These are phyloP conservation scores for Polytrichum commune DNA, from an alignment of 225 moss, liverwort and hornwort species.

Conservation along the genomic window DNA sequence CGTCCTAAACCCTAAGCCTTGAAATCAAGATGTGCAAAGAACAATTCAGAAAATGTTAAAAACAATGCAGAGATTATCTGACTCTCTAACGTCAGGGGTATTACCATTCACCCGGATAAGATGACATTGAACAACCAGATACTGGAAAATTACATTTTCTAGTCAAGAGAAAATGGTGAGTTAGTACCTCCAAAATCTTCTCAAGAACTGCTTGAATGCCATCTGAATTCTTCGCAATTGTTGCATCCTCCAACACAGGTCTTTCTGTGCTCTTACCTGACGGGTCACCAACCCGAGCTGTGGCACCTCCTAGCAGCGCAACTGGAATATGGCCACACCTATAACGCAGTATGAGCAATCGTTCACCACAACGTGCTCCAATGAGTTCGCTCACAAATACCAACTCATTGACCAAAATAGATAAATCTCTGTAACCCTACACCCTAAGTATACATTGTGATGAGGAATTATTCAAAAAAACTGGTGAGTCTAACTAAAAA, in stretches of 20 bases:
- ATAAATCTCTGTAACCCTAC: no score
- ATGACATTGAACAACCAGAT: no score
- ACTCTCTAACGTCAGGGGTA: no score
- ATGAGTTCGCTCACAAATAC: not conserved
- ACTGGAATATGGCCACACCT: constrained; percentile 93
- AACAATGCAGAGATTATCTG: no score
- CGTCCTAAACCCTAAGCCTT: no score
- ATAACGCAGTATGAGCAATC: constrained; percentile 34
- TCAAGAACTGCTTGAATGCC: constrained; percentile 65
- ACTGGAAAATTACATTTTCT: not conserved
- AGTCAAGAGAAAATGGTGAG: not conserved
- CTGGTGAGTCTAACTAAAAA: no score
- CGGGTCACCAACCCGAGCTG: constrained; percentile 83
- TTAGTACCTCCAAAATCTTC: constrained; percentile 53
- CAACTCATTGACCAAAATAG: not conserved
- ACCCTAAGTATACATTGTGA: no score
- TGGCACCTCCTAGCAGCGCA: constrained; percentile 89
- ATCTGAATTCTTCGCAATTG: constrained; percentile 53
- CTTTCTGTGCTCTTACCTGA: constrained; percentile 88
- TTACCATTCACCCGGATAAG: no score
- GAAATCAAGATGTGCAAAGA: no score
- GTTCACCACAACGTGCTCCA: constrained; percentile 7
- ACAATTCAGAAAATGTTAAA: no score
- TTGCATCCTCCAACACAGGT: constrained; percentile 70
- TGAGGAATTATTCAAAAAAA: no score